Conservation (phyloP, 176 grass and related monocot species). For the Musa beccarii region DNA sequence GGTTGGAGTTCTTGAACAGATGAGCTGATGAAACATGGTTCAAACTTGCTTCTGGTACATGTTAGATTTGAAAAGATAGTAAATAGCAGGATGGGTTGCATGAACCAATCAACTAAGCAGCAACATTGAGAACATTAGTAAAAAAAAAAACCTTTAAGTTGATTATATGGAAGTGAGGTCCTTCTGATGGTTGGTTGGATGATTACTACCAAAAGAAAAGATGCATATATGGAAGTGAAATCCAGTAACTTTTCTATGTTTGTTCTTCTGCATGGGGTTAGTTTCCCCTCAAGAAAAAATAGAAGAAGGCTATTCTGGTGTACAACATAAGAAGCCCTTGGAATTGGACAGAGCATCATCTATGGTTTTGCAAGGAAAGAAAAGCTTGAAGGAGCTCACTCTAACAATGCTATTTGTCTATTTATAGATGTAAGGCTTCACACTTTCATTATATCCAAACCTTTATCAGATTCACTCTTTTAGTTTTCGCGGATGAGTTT, state of each 20-base stretch:
- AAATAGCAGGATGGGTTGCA: neutral
- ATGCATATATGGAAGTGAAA: neutral
- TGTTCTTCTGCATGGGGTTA: neutral
- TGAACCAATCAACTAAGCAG: neutral
- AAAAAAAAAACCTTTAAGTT: no score
- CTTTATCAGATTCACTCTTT: no score
- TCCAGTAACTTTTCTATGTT: neutral
- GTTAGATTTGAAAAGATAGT: neutral
- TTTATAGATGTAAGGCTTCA: no score
- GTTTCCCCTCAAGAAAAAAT: neutral
- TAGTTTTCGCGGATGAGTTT: no score
- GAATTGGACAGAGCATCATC: neutral
- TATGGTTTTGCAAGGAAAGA: neutral
- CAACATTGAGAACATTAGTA: neutral
- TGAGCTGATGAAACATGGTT: neutral
- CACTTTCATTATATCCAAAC: no score
- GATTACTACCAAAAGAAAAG: neutral
- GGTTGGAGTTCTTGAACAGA: conserved; percentile 14
- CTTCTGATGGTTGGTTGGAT: neutral
- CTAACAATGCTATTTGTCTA: no score
- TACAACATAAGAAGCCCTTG: no score
- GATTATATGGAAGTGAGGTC: neutral
- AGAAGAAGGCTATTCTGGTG: no score
- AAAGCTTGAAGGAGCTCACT: neutral
- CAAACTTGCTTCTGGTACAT: no score